These are phyloP conservation scores for Gracilariopsis chorda DNA, from an alignment of 23 red algal species.

Conservation along the genomic window DNA sequence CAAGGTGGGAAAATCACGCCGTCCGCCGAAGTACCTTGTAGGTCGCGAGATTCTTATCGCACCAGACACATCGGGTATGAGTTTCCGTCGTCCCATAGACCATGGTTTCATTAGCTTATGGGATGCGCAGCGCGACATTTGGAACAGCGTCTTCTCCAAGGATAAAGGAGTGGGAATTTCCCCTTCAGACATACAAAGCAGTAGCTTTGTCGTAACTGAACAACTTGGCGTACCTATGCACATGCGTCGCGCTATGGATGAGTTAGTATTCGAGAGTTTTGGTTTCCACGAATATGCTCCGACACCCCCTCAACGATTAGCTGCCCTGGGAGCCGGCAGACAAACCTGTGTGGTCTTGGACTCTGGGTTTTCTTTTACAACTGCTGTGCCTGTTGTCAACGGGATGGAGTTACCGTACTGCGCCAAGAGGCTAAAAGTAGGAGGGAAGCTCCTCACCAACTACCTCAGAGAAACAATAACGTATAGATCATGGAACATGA, in stretches of 20 bases:
- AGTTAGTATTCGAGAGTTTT: conserved; percentile 70
- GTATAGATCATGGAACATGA: conserved; percentile 73
- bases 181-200: not conserved
- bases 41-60: conserved; percentile 41
- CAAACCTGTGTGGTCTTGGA: conserved; percentile 69
- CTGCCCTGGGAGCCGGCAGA: not conserved
- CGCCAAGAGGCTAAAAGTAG: conserved; percentile 67
- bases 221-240: conserved; percentile 63
- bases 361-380: conserved; percentile 76
- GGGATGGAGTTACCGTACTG: conserved; percentile 30
- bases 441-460: conserved; percentile 85
- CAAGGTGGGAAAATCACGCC: conserved; percentile 31
- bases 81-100: conserved; percentile 69
- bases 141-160: conserved; percentile 57
- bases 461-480: conserved; percentile 76
- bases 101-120: conserved; percentile 66
- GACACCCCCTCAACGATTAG: conserved; percentile 39
- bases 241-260: conserved; percentile 46
- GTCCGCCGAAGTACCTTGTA: conserved; percentile 35
- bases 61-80: conserved; percentile 59
- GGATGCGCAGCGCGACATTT: conserved; percentile 78
- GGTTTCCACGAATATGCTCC: conserved; percentile 47
- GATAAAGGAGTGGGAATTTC: conserved; percentile 33
- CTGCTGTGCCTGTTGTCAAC: conserved; percentile 77
- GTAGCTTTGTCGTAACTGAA: conserved; percentile 55